A percentile compares a stretch with the other conserved stretches of the same genome.
phyloP scores from a whole-genome alignment of 108 stramenopile species.

The Aurantiochytrium sp. region DNA sequence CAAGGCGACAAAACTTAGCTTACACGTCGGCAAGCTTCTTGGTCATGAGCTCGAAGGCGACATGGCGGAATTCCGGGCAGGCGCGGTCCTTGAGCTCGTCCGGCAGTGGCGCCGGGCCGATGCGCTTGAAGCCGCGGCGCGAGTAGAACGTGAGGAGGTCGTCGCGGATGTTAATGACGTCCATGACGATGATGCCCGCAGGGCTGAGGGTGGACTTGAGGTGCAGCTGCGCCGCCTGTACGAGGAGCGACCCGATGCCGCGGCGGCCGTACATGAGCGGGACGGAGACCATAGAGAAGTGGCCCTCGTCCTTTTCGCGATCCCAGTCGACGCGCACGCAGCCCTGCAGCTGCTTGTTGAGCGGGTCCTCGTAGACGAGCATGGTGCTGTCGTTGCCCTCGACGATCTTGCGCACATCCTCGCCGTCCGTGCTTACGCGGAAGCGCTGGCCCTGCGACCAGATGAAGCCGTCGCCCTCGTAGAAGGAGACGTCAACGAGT shows the following conservation, averaged over 20 bases:
- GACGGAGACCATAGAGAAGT: neutral
- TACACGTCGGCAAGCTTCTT: neutral
- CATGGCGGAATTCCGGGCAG: neutral
- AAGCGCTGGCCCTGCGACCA: neutral
- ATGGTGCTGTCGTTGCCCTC: neutral
- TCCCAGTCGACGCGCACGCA: neutral
- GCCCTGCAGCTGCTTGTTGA: neutral
- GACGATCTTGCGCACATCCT: neutral
- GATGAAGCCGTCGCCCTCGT: neutral
- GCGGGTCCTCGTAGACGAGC: neutral
- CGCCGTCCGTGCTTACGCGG: neutral
- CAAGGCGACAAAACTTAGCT: too few species aligned
- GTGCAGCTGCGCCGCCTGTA: neutral
- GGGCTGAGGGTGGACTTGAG: neutral
- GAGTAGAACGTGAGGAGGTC: neutral
- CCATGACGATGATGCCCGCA: neutral
- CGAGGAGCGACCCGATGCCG: neutral
- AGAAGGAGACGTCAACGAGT: neutral
- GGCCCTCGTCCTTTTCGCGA: neutral
- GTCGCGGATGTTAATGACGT: neutral
- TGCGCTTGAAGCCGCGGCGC: neutral
- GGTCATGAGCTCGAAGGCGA: neutral
- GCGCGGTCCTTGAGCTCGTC: neutral
- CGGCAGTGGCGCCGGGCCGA: neutral
- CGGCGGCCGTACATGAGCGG: neutral